Evolutionary conservation across 257 asterid genomes (phyloP).

Genomic region (Ilex aquifolium): DNA sequence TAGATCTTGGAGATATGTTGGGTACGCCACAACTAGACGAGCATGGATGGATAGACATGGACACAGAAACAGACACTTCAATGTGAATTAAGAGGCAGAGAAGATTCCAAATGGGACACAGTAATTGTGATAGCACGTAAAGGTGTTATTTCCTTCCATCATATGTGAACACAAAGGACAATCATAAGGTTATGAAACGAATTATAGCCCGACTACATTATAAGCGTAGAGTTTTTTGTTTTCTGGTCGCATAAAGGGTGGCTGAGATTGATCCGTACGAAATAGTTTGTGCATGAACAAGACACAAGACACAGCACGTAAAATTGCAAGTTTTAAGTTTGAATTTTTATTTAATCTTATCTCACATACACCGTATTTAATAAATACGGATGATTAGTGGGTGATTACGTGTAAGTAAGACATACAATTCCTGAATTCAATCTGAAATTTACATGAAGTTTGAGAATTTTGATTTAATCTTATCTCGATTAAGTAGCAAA

Average conservation of each 20-base stretch:
- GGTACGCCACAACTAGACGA: neutral
- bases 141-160: constrained; percentile 30
- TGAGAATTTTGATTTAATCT: too few relatives aligned
- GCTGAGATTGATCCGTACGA: too few relatives aligned
- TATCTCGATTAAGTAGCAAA: too few relatives aligned
- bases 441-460: too few relatives aligned
- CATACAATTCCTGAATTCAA: too few relatives aligned
- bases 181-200: constrained; percentile 23
- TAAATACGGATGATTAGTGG: too few relatives aligned
- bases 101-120: constrained; percentile 43
- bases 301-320: neutral
- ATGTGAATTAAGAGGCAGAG: constrained; percentile 25
- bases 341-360: too few relatives aligned
- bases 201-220: neutral
- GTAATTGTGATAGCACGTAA: constrained; percentile 48
- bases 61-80: neutral
- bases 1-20: constrained; percentile 15
- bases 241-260: too few relatives aligned
- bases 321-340: too few relatives aligned
- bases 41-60: constrained; percentile 7
- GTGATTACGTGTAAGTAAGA: too few relatives aligned
- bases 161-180: constrained; percentile 26
- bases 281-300: neutral
- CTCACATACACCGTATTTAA: too few relatives aligned
- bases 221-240: neutral